phyloP scores from a whole-genome alignment of 2,329 filamentous ascomycete genomes.

The Diaporthe eres region DNA sequence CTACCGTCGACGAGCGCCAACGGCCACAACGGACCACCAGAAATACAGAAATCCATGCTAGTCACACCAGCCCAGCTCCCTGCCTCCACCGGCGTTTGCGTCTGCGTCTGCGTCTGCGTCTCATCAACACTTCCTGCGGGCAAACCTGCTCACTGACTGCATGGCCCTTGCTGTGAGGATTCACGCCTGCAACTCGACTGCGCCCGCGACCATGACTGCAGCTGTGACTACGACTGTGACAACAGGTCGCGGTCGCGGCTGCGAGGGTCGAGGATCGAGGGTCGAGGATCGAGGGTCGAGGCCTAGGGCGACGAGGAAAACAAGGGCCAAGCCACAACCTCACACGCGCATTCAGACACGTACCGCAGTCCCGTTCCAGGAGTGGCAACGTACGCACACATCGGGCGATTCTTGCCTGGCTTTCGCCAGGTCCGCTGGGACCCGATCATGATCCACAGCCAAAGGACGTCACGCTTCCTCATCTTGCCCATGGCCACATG shows the following conservation, averaged over 20 bases:
- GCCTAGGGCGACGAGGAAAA: neutral
- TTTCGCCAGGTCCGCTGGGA: conserved; percentile 35
- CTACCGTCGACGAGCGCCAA: neutral
- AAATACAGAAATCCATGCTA: neutral
- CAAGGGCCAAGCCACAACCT: neutral
- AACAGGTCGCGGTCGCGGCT: neutral
- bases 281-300: neutral
- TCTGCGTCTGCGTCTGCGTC: neutral
- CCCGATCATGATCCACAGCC: conserved; percentile 24
- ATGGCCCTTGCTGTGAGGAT: neutral
- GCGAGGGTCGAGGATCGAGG: neutral
- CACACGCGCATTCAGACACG: neutral
- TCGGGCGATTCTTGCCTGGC: conserved; percentile 35
- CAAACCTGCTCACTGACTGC: neutral
- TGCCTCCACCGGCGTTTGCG: neutral
- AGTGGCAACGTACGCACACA: neutral
- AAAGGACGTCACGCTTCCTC: conserved; percentile 19
- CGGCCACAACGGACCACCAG: neutral
- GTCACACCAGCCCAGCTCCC: conserved; percentile 1
- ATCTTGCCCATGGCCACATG: neutral
- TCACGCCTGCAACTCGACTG: neutral
- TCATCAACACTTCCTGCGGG: neutral
- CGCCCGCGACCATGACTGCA: neutral
- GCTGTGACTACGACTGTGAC: conserved; percentile 7
- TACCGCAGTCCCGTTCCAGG: neutral